phyloP scores from a whole-genome alignment of 805 yeast species.

The Kuraishia hungarica region DNA sequence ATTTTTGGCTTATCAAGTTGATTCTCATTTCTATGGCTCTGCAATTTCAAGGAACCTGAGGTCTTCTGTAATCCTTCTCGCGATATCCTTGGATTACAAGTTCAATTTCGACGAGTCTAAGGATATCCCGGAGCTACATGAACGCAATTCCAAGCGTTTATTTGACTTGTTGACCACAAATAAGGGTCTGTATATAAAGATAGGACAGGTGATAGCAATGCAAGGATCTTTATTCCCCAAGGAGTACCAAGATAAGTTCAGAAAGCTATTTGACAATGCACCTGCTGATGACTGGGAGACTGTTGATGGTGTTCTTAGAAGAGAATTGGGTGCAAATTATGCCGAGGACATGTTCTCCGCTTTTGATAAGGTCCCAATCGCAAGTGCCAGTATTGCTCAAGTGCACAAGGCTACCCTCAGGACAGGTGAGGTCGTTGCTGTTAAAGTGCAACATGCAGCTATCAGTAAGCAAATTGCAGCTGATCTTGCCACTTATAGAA shows the following conservation, averaged over 20 bases:
- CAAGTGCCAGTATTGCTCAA: slow-evolving; percentile 72
- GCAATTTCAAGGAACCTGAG: slow-evolving; percentile 42
- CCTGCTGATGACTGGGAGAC: slow-evolving; percentile 47
- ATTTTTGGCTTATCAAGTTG: slow-evolving; percentile 12
- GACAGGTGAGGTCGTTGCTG: slow-evolving; percentile 46
- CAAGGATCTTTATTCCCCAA: slow-evolving; percentile 63
- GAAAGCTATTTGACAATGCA: slow-evolving; percentile 57
- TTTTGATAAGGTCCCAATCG: slow-evolving; percentile 53
- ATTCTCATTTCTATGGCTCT: slow-evolving; percentile 35
- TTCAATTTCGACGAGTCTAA: slow-evolving; percentile 34
- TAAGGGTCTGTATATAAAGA: slow-evolving; percentile 60
- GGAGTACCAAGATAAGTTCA: slow-evolving; percentile 50
- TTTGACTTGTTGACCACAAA: slow-evolving; percentile 34
- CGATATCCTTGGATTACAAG: slow-evolving; percentile 57
- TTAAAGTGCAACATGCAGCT: slow-evolving; percentile 59
- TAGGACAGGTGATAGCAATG: slow-evolving; percentile 75
- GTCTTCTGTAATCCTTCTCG: slow-evolving; percentile 35
- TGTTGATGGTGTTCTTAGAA: slow-evolving; percentile 30
- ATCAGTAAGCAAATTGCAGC: slow-evolving; percentile 50
- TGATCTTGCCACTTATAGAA: slow-evolving; percentile 52
- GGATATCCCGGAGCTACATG: slow-evolving; percentile 50
- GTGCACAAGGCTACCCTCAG: slow-evolving; percentile 47
- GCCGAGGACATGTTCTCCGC: slow-evolving; percentile 25
- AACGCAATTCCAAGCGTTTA: slow-evolving; percentile 43
- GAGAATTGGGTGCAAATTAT: slow-evolving; percentile 35